Percentiles rank a stretch among this genome's conserved stretches.
phyloP scores from a whole-genome alignment of 345 rosid species.

The Euphorbia peplus region DNA sequence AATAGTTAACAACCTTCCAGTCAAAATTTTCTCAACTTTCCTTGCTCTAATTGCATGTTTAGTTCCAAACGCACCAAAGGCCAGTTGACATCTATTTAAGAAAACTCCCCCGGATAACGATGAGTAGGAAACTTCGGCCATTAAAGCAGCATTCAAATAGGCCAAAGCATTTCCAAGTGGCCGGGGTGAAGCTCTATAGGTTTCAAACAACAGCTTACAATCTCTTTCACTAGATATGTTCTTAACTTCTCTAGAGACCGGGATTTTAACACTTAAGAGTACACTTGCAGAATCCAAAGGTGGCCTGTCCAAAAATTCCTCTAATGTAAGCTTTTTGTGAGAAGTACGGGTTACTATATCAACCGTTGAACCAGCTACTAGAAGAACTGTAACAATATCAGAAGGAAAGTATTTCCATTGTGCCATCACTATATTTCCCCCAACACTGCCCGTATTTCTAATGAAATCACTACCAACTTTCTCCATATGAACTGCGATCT shows the following conservation, averaged over 20 bases:
- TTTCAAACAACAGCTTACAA: slow-evolving; percentile 50
- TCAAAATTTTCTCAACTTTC: slow-evolving; percentile 52
- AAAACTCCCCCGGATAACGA: slow-evolving; percentile 31
- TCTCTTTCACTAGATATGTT: too few relatives aligned
- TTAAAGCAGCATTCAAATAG: slow-evolving; percentile 72
- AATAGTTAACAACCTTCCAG: slow-evolving; percentile 47
- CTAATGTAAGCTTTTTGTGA: slow-evolving; percentile 43
- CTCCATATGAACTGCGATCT: slow-evolving; percentile 68
- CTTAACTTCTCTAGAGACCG: too few relatives aligned
- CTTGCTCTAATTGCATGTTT: slow-evolving; percentile 67
- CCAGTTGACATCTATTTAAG: slow-evolving; percentile 50
- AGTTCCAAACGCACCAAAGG: slow-evolving; percentile 82
- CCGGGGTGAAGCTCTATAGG: slow-evolving; percentile 78
- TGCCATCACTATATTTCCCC: slow-evolving; percentile 86
- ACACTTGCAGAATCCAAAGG: slow-evolving; percentile 46
- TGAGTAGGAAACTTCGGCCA: slow-evolving; percentile 51
- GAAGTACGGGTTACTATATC: slow-evolving; percentile 28
- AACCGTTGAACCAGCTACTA: slow-evolving; percentile 56
- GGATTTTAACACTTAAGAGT: slow-evolving; percentile 55
- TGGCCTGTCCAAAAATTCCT: slow-evolving; percentile 59
- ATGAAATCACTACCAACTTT: slow-evolving; percentile 52
- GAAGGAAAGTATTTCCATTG: slow-evolving; percentile 72
- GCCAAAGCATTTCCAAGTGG: slow-evolving; percentile 80
- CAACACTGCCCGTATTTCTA: slow-evolving; percentile 68
- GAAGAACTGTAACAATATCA: slow-evolving; percentile 71